These are phyloP conservation scores for Eucalyptus rudis DNA, from an alignment of 345 rosid genomes.

Conservation along the genomic window DNA sequence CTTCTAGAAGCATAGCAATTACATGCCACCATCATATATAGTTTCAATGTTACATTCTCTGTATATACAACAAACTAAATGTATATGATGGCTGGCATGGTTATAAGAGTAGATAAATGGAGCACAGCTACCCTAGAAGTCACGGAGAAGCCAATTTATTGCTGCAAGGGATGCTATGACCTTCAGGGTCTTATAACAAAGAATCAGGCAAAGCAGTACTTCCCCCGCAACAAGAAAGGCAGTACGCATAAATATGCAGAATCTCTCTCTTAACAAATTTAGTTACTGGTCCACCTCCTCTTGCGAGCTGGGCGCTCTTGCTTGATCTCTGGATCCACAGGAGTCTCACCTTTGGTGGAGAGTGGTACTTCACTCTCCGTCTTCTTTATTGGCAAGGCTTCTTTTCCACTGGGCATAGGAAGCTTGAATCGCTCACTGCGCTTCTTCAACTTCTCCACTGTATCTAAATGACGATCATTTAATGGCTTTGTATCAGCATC, in stretches of 20 bases:
- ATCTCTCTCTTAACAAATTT: background rate
- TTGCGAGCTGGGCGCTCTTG: slow-evolving; percentile 87
- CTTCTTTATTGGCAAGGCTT: slow-evolving; percentile 36
- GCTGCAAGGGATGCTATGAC: background rate
- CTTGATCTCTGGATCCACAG: slow-evolving; percentile 59
- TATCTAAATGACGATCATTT: slow-evolving; percentile 73
- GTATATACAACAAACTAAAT: background rate
- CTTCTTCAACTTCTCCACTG: slow-evolving; percentile 95
- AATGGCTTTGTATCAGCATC: slow-evolving; percentile 36
- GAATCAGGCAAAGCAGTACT: background rate
- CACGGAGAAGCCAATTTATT: background rate
- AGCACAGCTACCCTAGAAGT: background rate
- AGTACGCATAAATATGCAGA: background rate
- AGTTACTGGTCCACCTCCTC: slow-evolving; percentile 79
- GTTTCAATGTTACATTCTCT: background rate
- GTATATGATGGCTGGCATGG: background rate
- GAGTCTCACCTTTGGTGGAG: slow-evolving; percentile 36
- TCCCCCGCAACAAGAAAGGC: background rate
- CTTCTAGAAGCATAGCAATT: background rate
- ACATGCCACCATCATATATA: background rate
- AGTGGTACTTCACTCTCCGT: slow-evolving; percentile 48
- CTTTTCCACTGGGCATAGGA: slow-evolving; percentile 84
- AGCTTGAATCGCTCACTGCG: slow-evolving; percentile 97
- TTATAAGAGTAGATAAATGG: background rate
- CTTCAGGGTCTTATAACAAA: background rate